Evolutionary conservation across 1,284 basidiomycete species (phyloP), one percentile per base, ranked within the genome.

Genomic region (Ustanciosporium gigantosporum): DNA sequence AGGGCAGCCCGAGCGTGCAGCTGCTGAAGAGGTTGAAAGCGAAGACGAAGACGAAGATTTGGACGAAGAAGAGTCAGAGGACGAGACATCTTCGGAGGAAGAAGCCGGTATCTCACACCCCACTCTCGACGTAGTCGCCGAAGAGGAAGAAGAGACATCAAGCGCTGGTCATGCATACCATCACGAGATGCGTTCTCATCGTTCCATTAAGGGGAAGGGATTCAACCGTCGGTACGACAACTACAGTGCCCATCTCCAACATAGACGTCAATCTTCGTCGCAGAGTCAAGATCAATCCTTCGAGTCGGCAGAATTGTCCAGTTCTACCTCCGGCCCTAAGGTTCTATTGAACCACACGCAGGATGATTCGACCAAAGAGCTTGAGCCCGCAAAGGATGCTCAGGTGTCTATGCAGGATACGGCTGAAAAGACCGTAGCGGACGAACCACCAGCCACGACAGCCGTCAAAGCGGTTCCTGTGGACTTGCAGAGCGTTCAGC

Each of bases 121-220:
- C 8, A 53, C 47, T 7, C 50, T 72, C 17, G 70, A 70, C 35
- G 61, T 60, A 6, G 50, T 72, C 2, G 51, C 55, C 2, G 70
- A 72, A 42, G 70, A 72, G 36, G 70, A 72, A 5, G 70, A 72
- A 22, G 70, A 70, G 16, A 43, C 19, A 0, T 67, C 64, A 29
- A 66, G 57, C 37, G 24, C 50, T 20, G 68, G 57, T 7, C 66
- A 67, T 46, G 27, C 31, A 17, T 25, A 38, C 16, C 44, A 66
- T 23, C 46, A 68, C 29, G 68, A 70, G 29, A 70, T 70, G 64
- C 53, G 50, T n/a, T 43, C 37, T 31, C 59, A 41, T 44, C 8
- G 24, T n/a, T 37, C 46, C 9, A 25, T 43, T 31, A 59, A 59
- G 25, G 61, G 51, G 31, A 55, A 59, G 24, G 50, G 50, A 5